Evolutionary conservation across 192 early-diverging fungal species (phyloP).

Genomic region (Coemansia sp.): DNA sequence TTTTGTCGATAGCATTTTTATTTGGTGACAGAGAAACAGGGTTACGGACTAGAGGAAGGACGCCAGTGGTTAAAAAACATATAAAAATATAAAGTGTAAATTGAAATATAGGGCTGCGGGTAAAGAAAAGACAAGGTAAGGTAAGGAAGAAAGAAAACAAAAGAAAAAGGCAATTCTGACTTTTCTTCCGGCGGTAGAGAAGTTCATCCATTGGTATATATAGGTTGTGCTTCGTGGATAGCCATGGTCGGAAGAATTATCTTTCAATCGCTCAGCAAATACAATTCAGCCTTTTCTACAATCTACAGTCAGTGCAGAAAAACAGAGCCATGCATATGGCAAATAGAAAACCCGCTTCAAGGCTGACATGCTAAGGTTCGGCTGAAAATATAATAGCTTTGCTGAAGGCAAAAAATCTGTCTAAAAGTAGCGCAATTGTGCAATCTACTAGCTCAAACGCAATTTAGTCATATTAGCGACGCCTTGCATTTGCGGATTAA

Average conservation of each 20-base stretch:
- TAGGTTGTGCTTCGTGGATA: constrained; percentile 1
- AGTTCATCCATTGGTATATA: constrained; percentile 3
- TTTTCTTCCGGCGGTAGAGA: neutral
- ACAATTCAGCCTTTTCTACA: constrained; percentile 11
- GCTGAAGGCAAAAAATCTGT: neutral
- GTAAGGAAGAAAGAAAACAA: neutral
- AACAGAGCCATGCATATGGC: neutral
- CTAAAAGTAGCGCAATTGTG: neutral
- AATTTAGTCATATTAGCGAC: neutral
- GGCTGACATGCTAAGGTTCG: neutral
- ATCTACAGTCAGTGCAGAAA: constrained; percentile 1
- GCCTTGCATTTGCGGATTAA: neutral
- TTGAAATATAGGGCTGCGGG: neutral
- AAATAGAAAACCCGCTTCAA: neutral
- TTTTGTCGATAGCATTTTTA: neutral
- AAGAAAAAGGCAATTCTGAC: neutral
- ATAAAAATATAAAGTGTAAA: neutral
- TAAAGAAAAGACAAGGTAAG: neutral
- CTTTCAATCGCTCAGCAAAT: neutral
- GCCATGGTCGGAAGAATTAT: constrained; percentile 5
- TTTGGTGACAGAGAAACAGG: neutral
- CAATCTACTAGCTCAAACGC: neutral
- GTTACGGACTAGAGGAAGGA: neutral
- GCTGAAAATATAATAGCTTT: neutral
- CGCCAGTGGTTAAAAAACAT: neutral